phyloP scores from a whole-genome alignment of 1,139 yeast genomes.

The Yamadazyma songkhlaensis region DNA sequence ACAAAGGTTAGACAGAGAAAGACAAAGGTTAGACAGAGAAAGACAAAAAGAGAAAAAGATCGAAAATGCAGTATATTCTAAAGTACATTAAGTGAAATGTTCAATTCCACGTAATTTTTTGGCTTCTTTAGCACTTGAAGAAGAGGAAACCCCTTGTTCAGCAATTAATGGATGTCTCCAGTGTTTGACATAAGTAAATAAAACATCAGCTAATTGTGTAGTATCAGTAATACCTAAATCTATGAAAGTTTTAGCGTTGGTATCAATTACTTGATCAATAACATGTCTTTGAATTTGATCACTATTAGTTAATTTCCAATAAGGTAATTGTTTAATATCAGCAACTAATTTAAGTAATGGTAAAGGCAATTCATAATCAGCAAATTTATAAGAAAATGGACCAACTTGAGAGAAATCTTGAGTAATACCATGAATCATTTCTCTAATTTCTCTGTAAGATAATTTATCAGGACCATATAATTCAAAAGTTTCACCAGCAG shows the following conservation, averaged over 20 bases:
- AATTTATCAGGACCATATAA: conserved; percentile 71
- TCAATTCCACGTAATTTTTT: conserved; percentile 45
- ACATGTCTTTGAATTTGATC: conserved; percentile 79
- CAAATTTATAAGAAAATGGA: conserved; percentile 39
- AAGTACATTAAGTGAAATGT: conserved; percentile 29
- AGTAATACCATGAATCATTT: conserved; percentile 64
- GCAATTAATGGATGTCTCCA: conserved; percentile 53
- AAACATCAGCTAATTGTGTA: conserved; percentile 64
- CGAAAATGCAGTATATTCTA: conserved; percentile 5
- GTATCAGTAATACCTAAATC: conserved; percentile 71
- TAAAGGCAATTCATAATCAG: conserved; percentile 30
- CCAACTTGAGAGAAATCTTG: conserved; percentile 57
- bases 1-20: neutral
- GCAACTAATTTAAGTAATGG: conserved; percentile 46
- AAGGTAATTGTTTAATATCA: conserved; percentile 50
- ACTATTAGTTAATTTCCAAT: conserved; percentile 70
- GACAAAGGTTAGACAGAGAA: neutral
- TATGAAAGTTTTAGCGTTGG: conserved; percentile 59
- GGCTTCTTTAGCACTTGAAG: conserved; percentile 39
- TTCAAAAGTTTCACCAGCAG: conserved; percentile 75
- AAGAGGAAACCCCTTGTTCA: conserved; percentile 45
- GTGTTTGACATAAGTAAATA: conserved; percentile 62
- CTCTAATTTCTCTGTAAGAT: conserved; percentile 64
- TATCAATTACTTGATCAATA: conserved; percentile 64
- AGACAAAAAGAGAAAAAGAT: neutral